These are phyloP conservation scores for Chernovozyma aurita DNA, from an alignment of 1,139 yeast species.

Conservation along the genomic window DNA sequence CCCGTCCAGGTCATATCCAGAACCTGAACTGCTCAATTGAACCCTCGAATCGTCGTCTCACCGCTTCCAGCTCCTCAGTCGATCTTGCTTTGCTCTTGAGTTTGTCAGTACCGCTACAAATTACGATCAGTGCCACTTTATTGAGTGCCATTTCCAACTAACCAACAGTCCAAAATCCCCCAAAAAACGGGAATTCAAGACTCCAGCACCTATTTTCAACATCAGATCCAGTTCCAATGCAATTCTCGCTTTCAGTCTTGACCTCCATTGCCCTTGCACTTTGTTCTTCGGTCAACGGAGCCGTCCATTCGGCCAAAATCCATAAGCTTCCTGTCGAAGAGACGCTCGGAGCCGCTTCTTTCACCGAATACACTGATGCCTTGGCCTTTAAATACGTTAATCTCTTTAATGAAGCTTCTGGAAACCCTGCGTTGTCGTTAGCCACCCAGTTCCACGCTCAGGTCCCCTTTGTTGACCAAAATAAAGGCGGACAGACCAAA, in stretches of 20 bases:
- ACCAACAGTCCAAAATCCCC: too few species aligned
- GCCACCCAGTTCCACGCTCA: constrained; percentile 36
- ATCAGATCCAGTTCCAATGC: too few species aligned
- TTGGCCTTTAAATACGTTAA: constrained; percentile 70
- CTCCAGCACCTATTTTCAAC: too few species aligned
- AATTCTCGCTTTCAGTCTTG: constrained; percentile 28
- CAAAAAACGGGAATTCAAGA: too few species aligned
- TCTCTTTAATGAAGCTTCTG: constrained; percentile 41
- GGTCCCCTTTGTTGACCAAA: constrained; percentile 41
- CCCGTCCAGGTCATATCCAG: too few species aligned
- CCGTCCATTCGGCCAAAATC: constrained; percentile 58
- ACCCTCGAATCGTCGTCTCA: too few species aligned
- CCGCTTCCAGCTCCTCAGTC: too few species aligned
- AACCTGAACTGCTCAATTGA: too few species aligned
- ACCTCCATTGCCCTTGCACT: constrained; percentile 53
- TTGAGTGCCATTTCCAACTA: too few species aligned
- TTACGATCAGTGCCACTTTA: too few species aligned
- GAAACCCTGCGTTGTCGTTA: constrained; percentile 18
- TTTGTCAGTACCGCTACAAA: too few species aligned
- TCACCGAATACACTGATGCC: constrained; percentile 62
- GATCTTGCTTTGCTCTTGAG: too few species aligned
- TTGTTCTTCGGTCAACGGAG: constrained; percentile 51
- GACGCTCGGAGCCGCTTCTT: constrained; percentile 54
- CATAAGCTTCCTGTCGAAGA: constrained; percentile 62
- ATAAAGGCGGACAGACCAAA: constrained; percentile 43